Evolutionary conservation across 768 basidiomycete genomes (phyloP).

Genomic region (Collybia sp.): DNA sequence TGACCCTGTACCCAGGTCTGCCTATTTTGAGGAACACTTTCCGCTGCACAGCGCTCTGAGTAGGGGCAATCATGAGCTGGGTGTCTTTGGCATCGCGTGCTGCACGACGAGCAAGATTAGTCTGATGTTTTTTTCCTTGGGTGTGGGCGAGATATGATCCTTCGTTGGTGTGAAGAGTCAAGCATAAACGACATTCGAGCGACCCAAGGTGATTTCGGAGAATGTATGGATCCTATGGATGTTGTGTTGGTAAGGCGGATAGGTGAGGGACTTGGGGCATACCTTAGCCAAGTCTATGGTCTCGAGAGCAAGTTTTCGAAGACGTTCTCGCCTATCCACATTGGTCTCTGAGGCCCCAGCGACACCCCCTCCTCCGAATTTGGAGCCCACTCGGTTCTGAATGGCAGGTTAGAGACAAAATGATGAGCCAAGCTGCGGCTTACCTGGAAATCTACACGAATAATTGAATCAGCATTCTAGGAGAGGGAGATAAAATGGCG

Average conservation of each 20-base stretch:
- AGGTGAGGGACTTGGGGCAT: slow-evolving; percentile 11
- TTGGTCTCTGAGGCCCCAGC: slow-evolving; percentile 94
- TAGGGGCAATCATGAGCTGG: slow-evolving; percentile 82
- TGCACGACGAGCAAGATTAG: slow-evolving; percentile 93
- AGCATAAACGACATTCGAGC: slow-evolving; percentile 94
- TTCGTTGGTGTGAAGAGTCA: slow-evolving; percentile 99
- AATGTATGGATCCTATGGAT: slow-evolving; percentile 89
- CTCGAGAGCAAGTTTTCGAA: slow-evolving; percentile 92
- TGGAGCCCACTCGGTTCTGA: slow-evolving; percentile 94
- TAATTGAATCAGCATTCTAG: slow-evolving; percentile 5
- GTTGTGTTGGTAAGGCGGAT: slow-evolving; percentile 7
- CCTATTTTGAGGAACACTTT: slow-evolving; percentile 99
- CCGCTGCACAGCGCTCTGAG: slow-evolving; percentile 74
- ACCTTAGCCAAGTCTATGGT: slow-evolving; percentile 98
- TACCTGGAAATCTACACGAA: slow-evolving; percentile 63
- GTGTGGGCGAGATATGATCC: slow-evolving; percentile 99
- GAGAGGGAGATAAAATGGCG: slow-evolving; percentile 10
- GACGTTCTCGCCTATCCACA: slow-evolving; percentile 90
- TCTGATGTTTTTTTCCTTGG: slow-evolving; percentile 99
- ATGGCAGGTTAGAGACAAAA: not conserved
- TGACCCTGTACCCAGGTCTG: slow-evolving; percentile 90
- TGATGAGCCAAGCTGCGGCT: slow-evolving; percentile 6
- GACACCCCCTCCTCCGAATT: slow-evolving; percentile 94
- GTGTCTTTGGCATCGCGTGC: slow-evolving; percentile 97
- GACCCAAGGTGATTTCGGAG: slow-evolving; percentile 98